phyloP scores from a whole-genome alignment of 352 stramenopile genomes.

The Phytophthora hybrid region DNA sequence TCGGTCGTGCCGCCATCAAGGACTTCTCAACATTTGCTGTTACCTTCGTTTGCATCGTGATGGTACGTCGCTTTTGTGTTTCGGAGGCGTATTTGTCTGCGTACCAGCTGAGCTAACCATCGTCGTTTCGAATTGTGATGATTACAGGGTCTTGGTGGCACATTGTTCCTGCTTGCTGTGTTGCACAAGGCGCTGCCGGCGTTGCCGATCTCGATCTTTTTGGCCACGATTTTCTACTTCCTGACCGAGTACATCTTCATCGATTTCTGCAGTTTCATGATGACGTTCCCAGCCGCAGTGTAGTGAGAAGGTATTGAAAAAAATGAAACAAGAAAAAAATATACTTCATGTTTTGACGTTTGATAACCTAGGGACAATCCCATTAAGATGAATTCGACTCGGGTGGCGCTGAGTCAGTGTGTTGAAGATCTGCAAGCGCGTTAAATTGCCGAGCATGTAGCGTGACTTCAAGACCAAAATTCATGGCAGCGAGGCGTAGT shows the following conservation, averaged over 20 bases:
- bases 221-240: slow-evolving; percentile 86
- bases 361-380: not conserved
- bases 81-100: not conserved
- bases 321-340: slow-evolving; percentile 25
- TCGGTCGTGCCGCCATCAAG: slow-evolving; percentile 95
- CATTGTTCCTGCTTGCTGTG: slow-evolving; percentile 95
- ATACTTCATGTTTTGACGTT: slow-evolving; percentile 25
- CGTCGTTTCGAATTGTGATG: slow-evolving; percentile 1
- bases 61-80: slow-evolving; percentile 58
- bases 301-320: slow-evolving; percentile 40
- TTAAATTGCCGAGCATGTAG: slow-evolving; percentile 24
- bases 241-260: slow-evolving; percentile 86
- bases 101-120: slow-evolving; percentile 1
- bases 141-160: slow-evolving; percentile 90
- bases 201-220: slow-evolving; percentile 95
- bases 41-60: slow-evolving; percentile 94
- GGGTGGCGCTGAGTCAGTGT: not conserved
- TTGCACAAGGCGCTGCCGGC: slow-evolving; percentile 95
- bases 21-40: slow-evolving; percentile 96
- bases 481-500: not conserved
- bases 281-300: slow-evolving; percentile 64
- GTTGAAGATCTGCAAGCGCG: slow-evolving; percentile 7
- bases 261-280: slow-evolving; percentile 87
- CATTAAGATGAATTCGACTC: not conserved
- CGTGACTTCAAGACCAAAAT: slow-evolving; percentile 21